A percentile compares a stretch with the other conserved stretches of the same genome.
phyloP scores from a whole-genome alignment of 176 grass and related monocot species.

The Eleusine coracana region DNA sequence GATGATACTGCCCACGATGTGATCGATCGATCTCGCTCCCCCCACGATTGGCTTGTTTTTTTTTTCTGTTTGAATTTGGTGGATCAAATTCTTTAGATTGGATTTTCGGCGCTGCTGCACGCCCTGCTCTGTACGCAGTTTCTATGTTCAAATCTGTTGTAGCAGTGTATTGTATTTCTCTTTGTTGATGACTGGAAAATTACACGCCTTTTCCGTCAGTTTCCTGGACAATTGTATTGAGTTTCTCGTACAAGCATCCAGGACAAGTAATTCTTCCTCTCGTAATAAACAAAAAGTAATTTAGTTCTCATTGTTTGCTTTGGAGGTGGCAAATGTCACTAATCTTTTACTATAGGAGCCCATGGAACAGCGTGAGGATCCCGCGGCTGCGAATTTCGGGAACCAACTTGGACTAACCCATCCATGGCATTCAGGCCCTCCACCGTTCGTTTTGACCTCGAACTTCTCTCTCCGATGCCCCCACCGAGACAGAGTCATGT shows the following conservation, averaged over 20 bases:
- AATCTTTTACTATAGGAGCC: too few species aligned
- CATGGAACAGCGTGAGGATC: too few species aligned
- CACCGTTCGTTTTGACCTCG: background rate
- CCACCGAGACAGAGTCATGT: background rate
- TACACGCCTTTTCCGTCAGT: background rate
- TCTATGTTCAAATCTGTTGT: constrained; percentile 9
- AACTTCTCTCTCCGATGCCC: background rate
- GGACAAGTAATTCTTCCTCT: background rate
- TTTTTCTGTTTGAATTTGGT: background rate
- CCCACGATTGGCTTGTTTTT: background rate
- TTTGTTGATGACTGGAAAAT: background rate
- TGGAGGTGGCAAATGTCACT: background rate
- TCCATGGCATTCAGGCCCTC: background rate
- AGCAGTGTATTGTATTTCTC: background rate
- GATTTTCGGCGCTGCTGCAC: background rate
- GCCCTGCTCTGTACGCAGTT: constrained; percentile 10
- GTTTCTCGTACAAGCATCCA: background rate
- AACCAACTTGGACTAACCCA: background rate
- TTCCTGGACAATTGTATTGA: background rate
- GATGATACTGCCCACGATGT: constrained; percentile 52
- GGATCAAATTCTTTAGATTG: background rate
- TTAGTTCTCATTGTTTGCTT: background rate
- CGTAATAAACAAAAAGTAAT: background rate
- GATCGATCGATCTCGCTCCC: constrained; percentile 17
- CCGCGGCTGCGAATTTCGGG: background rate